Base-by-base conservation (phyloP, 257 asterid genomes). In the Solanum dulcamara region DNA sequence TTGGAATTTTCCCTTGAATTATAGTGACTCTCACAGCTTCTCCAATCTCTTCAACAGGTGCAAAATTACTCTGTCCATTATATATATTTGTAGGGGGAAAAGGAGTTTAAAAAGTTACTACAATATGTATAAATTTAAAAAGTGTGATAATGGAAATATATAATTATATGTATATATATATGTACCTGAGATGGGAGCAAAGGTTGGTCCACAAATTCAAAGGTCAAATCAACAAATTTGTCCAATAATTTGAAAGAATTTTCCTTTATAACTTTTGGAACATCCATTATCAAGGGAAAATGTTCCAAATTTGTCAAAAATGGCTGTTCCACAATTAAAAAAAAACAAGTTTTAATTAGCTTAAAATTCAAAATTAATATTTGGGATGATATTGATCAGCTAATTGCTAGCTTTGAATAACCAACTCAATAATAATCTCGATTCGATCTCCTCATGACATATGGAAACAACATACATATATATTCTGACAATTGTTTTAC, bases 21-120 rank as follows among this genome's bases (percentile, higher is more conserved):
- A 74, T 82, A 10, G 83, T 81, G 46, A 87, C 89, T 15, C 1
- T 14, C 15, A 87, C 80, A 3, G 90, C 88, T 83, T 87, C 89
- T 37, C 86, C 93, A 8, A 90, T 85, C 90, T 91, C 94, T 83
- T 92, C 94, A 1, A 92, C 94, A 2, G 97, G 96, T 72, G 89
- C 92, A 88, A 91, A 93, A 67, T 92, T 93, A 84, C 89, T 88
- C 97, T 93, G 87, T 12, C 7, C 28, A 64, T 59, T 59, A 24
- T 10, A 50, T 50, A 22, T 12, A 48, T 50, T 50, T 50, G 55
- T 50, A 50, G 18, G 15, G 13, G 53, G 13, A 48, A 48, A 48
- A 1, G 0, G 17, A 46, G n/a, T n/a, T n/a, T n/a, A n/a, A 60
- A 24, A 62, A 11, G 17, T 24, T 60, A 60, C 14, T 57, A 57